A percentile compares a stretch with the other conserved stretches of the same genome.
Conservation (phyloP, 2,329 filamentous ascomycete species). For the Aureobasidium namibiae region DNA sequence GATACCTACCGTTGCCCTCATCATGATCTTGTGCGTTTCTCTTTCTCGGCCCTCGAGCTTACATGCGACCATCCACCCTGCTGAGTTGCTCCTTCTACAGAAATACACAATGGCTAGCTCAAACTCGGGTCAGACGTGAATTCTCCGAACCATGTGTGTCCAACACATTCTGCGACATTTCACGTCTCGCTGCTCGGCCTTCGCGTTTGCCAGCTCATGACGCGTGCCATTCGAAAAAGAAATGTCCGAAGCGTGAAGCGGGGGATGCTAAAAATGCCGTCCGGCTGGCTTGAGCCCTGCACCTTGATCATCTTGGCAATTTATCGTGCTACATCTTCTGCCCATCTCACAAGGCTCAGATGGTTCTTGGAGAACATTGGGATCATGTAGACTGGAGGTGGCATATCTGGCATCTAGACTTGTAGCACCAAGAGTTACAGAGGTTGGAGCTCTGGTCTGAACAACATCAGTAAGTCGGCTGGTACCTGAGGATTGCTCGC, state of each 20-base stretch:
- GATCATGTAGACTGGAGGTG: too few species aligned
- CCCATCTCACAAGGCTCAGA: neutral
- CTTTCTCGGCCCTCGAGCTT: neutral
- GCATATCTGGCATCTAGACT: too few species aligned
- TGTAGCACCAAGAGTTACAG: too few species aligned
- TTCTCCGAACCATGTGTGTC: constrained; percentile 1
- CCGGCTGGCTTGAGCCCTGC: neutral
- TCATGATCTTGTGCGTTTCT: neutral
- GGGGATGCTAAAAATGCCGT: constrained; percentile 9
- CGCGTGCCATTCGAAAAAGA: neutral
- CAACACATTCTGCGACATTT: neutral
- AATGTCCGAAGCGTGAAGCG: constrained; percentile 7
- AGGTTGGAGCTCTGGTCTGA: neutral
- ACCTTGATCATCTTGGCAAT: constrained; percentile 7
- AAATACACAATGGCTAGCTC: neutral
- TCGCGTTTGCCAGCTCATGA: neutral
- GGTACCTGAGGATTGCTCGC: constrained; percentile 9
- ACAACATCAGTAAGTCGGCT: neutral
- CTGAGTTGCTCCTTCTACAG: neutral
- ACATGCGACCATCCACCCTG: neutral
- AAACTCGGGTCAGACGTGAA: constrained; percentile 3
- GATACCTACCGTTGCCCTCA: neutral
- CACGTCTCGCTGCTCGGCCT: constrained; percentile 10
- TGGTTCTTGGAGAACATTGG: neutral
- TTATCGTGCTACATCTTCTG: neutral